Evolutionary conservation across 2,329 filamentous ascomycete species (phyloP).

Genomic region (Ilyonectria destructans): DNA sequence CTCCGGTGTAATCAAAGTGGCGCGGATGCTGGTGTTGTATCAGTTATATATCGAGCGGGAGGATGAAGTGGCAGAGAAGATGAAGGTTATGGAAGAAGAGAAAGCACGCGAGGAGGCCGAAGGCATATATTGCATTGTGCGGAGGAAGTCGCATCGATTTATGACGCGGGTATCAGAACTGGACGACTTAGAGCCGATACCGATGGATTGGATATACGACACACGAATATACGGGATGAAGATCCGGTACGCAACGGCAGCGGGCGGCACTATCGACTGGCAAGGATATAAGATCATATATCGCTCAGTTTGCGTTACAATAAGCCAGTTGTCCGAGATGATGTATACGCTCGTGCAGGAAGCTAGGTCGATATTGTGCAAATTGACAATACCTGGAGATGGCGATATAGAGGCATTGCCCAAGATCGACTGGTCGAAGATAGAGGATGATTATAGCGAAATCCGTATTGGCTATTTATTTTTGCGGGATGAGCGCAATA

Average conservation of each 20-base stretch:
- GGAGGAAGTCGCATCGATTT: constrained; percentile 30
- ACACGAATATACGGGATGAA: constrained; percentile 22
- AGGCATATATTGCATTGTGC: constrained; percentile 24
- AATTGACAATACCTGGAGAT: constrained; percentile 3
- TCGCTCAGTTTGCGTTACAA: constrained; percentile 1
- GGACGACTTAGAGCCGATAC: constrained; percentile 11
- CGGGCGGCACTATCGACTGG: constrained; percentile 24
- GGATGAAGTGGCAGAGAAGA: constrained; percentile 18
- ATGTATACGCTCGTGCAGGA: constrained; percentile 1
- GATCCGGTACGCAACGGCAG: constrained; percentile 33
- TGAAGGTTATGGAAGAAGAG: constrained; percentile 11
- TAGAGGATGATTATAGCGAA: constrained; percentile 4
- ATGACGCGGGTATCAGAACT: constrained; percentile 26
- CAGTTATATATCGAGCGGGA: constrained; percentile 12
- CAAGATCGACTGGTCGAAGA: constrained; percentile 2
- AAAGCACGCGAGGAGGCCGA: constrained; percentile 9
- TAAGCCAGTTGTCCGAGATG: constrained; percentile 10
- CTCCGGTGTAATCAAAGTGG: constrained; percentile 38
- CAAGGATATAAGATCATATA: constrained; percentile 1
- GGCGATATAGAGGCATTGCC: constrained; percentile 5
- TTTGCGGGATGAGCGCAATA: constrained; percentile 4
- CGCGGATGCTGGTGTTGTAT: constrained; percentile 24
- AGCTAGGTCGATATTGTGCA: constrained; percentile 6
- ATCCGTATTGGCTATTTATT: neutral
- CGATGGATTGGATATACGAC: constrained; percentile 40